Evolutionary conservation across 345 rosid genomes (phyloP), one percentile per base, ranked within the genome.

Genomic region (Acer negundo): DNA sequence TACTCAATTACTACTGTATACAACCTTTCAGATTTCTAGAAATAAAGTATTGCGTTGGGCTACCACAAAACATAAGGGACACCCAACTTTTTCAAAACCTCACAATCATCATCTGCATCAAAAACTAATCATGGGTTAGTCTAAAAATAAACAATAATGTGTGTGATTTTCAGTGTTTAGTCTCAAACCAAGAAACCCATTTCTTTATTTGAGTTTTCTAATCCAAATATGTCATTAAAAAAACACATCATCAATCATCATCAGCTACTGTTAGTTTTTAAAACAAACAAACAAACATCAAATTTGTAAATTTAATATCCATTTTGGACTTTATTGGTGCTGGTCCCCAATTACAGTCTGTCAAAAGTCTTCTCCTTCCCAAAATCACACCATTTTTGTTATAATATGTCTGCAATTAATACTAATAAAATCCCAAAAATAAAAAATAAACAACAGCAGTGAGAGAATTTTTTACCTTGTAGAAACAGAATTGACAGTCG

Each of bases 271-370:
- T 74, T 26, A 76, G 70, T 64, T 38, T 80, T 70, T 3, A 63
- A 79, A 82, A 78, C 85, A 82, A 78, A 76, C 80, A 74, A 77
- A 70, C 78, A 80, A 80, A 62, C 76, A 59, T 69, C 55, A n/a
- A 75, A 44, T 79, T 71, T 73, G 78, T 69, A 72, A 40, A 62
- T 77, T 49, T 69, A 61, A 73, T 78, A 77, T 23, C 56, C 78
- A 69, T 31, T 78, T 88, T 89, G 89, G 87, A 78, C 47, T 26
- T 78, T 78, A 85, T 82, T 78, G 76, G n/a, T 20, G 67, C 78
- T 85, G 90, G 86, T 81, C 88, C 93, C 87, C 77, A 65, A 15
- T 70, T 74, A 82, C 90, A 88, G 87, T 61, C 86, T 86, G 91
- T 89, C 89, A 83, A 84, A 83, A 72, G 56, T 73, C 67, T 59